A percentile compares a stretch with the other conserved stretches of the same genome.
Evolutionary conservation across 768 basidiomycete genomes (phyloP).

Genomic region (Imleria badia): DNA sequence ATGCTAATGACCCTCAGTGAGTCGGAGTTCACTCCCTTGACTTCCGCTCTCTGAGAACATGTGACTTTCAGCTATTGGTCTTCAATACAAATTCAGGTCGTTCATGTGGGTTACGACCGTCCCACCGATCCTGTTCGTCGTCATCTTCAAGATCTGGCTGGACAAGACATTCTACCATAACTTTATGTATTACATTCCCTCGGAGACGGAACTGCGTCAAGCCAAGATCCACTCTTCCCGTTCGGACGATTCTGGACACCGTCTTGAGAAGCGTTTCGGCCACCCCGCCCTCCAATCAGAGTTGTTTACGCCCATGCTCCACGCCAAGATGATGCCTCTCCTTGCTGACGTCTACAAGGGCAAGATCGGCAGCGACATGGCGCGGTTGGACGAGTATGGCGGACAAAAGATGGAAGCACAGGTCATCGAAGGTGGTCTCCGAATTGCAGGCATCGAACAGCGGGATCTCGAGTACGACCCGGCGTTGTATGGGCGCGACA

Average conservation of each 20-base stretch:
- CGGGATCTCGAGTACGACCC: conserved; percentile 82
- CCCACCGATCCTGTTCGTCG: conserved; percentile 80
- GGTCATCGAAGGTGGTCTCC: conserved; percentile 74
- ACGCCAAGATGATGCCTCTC: conserved; percentile 81
- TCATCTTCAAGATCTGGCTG: conserved; percentile 84
- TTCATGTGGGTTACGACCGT: conserved; percentile 79
- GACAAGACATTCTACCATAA: conserved; percentile 59
- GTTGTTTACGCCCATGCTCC: conserved; percentile 86
- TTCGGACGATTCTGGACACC: conserved; percentile 67
- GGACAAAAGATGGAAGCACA: conserved; percentile 75
- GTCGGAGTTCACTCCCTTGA: conserved; percentile 29
- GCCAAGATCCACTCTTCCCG: conserved; percentile 79
- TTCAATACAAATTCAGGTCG: conserved; percentile 72
- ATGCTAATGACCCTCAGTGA: conserved; percentile 80
- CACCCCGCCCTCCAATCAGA: conserved; percentile 90
- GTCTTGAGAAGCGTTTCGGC: conserved; percentile 89
- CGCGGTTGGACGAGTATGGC: conserved; percentile 75
- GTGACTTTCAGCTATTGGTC: conserved; percentile 66
- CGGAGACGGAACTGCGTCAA: conserved; percentile 68
- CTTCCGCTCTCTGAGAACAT: background rate
- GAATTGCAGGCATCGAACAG: conserved; percentile 80
- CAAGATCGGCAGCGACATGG: conserved; percentile 59
- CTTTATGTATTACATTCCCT: conserved; percentile 86
- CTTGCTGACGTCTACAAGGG: conserved; percentile 75
- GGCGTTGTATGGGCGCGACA: conserved; percentile 71